Percentiles rank a stretch among this genome's conserved stretches.
Conservation (phyloP, 805 yeast species). For the Soucietia sequanensis region DNA sequence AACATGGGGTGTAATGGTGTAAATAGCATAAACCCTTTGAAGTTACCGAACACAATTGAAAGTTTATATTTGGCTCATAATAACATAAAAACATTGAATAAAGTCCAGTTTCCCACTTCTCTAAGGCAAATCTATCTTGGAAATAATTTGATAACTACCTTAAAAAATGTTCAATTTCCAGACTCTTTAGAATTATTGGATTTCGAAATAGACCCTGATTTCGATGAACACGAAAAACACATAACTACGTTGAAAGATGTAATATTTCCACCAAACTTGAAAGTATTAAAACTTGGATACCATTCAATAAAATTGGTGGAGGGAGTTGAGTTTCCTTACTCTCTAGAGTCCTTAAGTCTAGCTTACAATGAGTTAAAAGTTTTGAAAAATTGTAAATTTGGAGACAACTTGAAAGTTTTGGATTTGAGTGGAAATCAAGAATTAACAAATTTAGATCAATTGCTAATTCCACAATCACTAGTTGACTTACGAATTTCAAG, state of each 20-base stretch:
- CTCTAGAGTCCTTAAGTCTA: constrained; percentile 30
- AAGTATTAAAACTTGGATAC: constrained; percentile 36
- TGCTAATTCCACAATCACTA: constrained; percentile 36
- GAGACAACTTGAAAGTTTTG: constrained; percentile 28
- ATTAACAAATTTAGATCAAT: constrained; percentile 34
- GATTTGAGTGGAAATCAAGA: constrained; percentile 45
- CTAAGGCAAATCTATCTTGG: constrained; percentile 38
- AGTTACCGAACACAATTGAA: constrained; percentile 40
- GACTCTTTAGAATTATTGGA: constrained; percentile 37
- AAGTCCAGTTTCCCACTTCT: constrained; percentile 37
- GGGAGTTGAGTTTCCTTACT: constrained; percentile 36
- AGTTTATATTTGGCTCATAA: constrained; percentile 36
- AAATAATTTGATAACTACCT: constrained; percentile 42
- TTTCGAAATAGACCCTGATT: constrained; percentile 41
- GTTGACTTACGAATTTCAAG: constrained; percentile 36
- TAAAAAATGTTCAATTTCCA: constrained; percentile 44
- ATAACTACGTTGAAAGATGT: constrained; percentile 43
- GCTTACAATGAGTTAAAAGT: constrained; percentile 39
- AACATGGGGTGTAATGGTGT: constrained; percentile 41
- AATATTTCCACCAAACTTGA: constrained; percentile 32
- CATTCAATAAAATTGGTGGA: constrained; percentile 40
- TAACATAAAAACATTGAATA: constrained; percentile 44
- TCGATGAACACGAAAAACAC: constrained; percentile 41
- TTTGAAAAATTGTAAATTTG: constrained; percentile 36
- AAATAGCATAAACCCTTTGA: constrained; percentile 44